Base-by-base conservation (phyloP, 192 early-diverging fungal species). In the Linnemannia elongata region DNA sequence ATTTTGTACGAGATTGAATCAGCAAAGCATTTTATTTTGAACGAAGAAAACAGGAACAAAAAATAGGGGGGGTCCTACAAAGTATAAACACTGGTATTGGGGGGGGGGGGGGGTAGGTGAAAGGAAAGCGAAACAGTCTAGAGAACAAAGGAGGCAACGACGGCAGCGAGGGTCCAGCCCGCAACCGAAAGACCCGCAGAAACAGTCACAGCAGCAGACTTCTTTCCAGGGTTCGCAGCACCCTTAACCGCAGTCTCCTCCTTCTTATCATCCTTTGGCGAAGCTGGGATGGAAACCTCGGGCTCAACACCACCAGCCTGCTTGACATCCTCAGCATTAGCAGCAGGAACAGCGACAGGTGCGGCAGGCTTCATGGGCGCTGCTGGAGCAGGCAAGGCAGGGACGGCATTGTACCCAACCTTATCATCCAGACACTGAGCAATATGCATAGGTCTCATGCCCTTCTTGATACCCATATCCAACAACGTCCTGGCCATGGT, bases 381-480 rank as follows among this genome's bases (percentile, higher is more conserved):
- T 4, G 74, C 69, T 13, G 63, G 41, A 15, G 63, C 24, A 10
- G 44, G 39, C 3, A 49, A 36, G 1, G 44, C 44, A 6, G 84
- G 84, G 9, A 81, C 79, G 20, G 52, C 75, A 66, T 81, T 80
- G 17, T 87, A 87, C 0, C 79, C 79, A 35, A 80, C 60, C 5
- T 52, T 52, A 49, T 87, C 84, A 41, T 15, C 9, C 69, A 87
- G 22, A 20, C 84, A 87, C 49, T 87, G 39, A n/a, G 84, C 76
- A 33, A 87, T 77, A 36, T 55, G 20, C 84, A 81, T 87, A 35
- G 84, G 84, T 33, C 60, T 75, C 76, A 87, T 73, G 4, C 84
- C 84, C 12, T 77, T 77, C 47, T 52, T 60, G 47, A 74, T 47
- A 15, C 84, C 84, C 84, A 87, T 87, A 36, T 76, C 75, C 41